Conservation (phyloP, 129 eudicot species). For the Flaveria sonorensis region DNA sequence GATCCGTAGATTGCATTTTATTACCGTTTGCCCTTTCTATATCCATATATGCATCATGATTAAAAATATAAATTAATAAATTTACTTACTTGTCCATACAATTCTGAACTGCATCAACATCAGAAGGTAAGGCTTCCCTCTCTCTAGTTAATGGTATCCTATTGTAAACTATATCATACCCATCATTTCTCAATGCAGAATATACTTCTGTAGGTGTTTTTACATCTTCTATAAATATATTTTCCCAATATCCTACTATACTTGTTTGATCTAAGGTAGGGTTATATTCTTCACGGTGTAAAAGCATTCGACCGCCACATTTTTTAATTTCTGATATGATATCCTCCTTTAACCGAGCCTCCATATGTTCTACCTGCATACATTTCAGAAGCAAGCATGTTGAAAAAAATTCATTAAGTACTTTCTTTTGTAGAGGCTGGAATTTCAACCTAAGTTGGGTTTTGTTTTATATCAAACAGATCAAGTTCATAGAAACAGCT, state of each 20-base stretch:
- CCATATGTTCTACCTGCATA: slow-evolving; percentile 85
- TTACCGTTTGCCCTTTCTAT: neutral
- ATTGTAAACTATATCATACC: slow-evolving; percentile 55
- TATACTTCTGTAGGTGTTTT: slow-evolving; percentile 91
- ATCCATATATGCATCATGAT: neutral
- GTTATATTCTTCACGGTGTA: slow-evolving; percentile 92
- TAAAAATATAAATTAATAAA: neutral
- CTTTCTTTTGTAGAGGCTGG: neutral
- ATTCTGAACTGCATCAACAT: slow-evolving; percentile 84
- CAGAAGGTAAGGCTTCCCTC: slow-evolving; percentile 88
- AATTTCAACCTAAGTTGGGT: neutral
- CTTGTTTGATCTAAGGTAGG: slow-evolving; percentile 64
- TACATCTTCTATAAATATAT: slow-evolving; percentile 74
- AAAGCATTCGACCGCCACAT: slow-evolving; percentile 94
- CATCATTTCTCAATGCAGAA: slow-evolving; percentile 61
- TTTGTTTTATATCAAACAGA: neutral
- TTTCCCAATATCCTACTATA: slow-evolving; percentile 97
- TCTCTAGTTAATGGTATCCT: slow-evolving; percentile 95
- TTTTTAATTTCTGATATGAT: slow-evolving; percentile 71
- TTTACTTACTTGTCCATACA: slow-evolving; percentile 77
- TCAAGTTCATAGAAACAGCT: neutral
- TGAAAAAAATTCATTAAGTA: neutral
- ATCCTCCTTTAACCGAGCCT: slow-evolving; percentile 89
- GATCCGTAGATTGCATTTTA: neutral
- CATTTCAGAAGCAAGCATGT: slow-evolving; percentile 17